Evolutionary conservation across 2,329 filamentous ascomycete genomes (phyloP), one percentile per base, ranked within the genome.

Genomic region (Fusarium acutatum): DNA sequence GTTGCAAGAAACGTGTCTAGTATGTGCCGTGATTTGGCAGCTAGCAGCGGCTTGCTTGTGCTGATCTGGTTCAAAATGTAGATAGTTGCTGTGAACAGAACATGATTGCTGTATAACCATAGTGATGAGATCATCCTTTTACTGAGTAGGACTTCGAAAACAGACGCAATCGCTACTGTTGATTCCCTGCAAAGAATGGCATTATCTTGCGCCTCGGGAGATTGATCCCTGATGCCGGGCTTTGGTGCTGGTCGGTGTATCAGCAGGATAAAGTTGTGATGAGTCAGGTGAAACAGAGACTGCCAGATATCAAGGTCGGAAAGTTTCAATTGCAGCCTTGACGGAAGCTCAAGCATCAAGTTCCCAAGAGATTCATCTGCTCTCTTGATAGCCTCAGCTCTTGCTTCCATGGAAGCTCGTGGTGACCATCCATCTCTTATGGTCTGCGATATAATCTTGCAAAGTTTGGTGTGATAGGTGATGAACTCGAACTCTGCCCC

Each of bases 51-150:
- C 5, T 46, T 67, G 24, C 40, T 35, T 3, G 35, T 67, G 7
- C n/a, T 34, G 2, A 67, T 53, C 22, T 67, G 37, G 12, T 61
- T 67, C 8, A 67, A 18, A 7, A 67, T 67, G 12, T 67, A 49
- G 5, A 67, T 67, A 2, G 63, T 67, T 12, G 64, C 63, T 7
- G 64, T 67, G 6, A 67, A 67, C 0, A 67, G 26, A 9, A 67
- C 64, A 26, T 67, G 53, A 10, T 67, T 67, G 18, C 64, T 67
- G 18, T 67, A 67, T 7, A 67, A 9, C 64, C 64, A 67, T 7
- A 67, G 14, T 6, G 46, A 67, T 9, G 64, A 61, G 1, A 46
- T 61, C 0, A 34, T 15, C 4, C 12, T 41, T 18, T 61, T 52
- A 9, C 34, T 40, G 2, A 67, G 35, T 4, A 67, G 18, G 6